These are phyloP conservation scores for Hypseocharis bilobata DNA, from an alignment of 441 rosid species.

Conservation along the genomic window DNA sequence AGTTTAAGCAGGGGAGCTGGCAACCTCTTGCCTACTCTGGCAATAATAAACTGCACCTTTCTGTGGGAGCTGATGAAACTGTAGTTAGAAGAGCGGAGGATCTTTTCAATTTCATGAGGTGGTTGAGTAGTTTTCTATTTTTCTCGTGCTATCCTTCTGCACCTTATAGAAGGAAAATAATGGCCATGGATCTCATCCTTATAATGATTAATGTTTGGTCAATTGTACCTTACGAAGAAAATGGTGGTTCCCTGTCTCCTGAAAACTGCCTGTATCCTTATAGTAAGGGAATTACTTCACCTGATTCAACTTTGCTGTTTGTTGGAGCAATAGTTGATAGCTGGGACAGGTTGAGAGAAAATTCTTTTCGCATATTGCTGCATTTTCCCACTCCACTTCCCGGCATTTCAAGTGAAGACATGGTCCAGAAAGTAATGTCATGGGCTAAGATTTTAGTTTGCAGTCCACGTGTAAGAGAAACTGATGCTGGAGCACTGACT, in stretches of 20 bases:
- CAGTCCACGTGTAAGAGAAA: conserved; percentile 96
- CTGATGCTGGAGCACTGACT: conserved; percentile 90
- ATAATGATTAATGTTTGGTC: conserved; percentile 85
- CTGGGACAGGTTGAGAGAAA: conserved; percentile 91
- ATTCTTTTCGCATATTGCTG: conserved; percentile 76
- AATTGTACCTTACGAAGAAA: conserved; percentile 42
- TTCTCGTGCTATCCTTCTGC: conserved; percentile 94
- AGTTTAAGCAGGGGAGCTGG: conserved; percentile 65
- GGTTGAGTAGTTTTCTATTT: conserved; percentile 77
- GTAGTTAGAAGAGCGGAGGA: conserved; percentile 47
- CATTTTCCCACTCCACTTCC: conserved; percentile 90
- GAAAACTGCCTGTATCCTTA: conserved; percentile 59
- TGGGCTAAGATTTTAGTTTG: conserved; percentile 89
- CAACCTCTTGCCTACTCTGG: conserved; percentile 35
- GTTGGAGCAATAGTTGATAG: conserved; percentile 91
- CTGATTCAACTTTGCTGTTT: conserved; percentile 62
- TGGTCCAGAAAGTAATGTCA: conserved; percentile 52
- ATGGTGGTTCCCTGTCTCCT: conserved; percentile 24
- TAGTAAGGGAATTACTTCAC: conserved; percentile 52
- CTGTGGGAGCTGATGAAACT: conserved; percentile 30
- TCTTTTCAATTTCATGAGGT: conserved; percentile 76
- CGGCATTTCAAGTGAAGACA: conserved; percentile 61
- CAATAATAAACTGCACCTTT: conserved; percentile 22
- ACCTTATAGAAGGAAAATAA: conserved; percentile 89
- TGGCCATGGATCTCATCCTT: conserved; percentile 84